Evolutionary conservation across 1,139 yeast species (phyloP).

Genomic region (Candida neerlandica): DNA sequence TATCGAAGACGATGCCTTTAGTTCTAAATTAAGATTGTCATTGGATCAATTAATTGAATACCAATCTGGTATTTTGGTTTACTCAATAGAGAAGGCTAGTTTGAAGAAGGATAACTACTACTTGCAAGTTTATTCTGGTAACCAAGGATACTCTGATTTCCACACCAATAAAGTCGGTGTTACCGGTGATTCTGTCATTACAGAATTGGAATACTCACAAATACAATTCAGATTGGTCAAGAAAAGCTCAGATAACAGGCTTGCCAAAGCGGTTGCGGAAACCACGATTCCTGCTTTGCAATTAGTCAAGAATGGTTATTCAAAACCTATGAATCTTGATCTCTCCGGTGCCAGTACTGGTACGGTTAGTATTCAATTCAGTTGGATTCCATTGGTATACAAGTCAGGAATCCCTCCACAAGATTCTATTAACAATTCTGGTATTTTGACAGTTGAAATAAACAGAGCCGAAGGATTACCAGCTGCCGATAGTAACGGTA

Average conservation of each 20-base stretch:
- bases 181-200: slow-evolving; percentile 73
- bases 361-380: slow-evolving; percentile 60
- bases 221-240: slow-evolving; percentile 63
- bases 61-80: slow-evolving; percentile 76
- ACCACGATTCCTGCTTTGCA: slow-evolving; percentile 67
- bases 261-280: slow-evolving; percentile 64
- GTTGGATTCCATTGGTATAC: slow-evolving; percentile 76
- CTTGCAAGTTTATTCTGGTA: slow-evolving; percentile 77
- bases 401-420: slow-evolving; percentile 64
- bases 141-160: slow-evolving; percentile 63
- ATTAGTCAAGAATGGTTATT: slow-evolving; percentile 66
- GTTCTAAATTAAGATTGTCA: slow-evolving; percentile 55
- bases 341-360: slow-evolving; percentile 51
- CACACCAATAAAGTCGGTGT: slow-evolving; percentile 50
- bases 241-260: slow-evolving; percentile 53
- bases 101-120: slow-evolving; percentile 56
- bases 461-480: slow-evolving; percentile 69
- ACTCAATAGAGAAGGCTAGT: slow-evolving; percentile 62
- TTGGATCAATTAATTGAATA: slow-evolving; percentile 63
- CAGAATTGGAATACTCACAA: slow-evolving; percentile 76
- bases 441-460: slow-evolving; percentile 66
- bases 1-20: slow-evolving; percentile 40
- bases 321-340: slow-evolving; percentile 51
- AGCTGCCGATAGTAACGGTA: slow-evolving; percentile 86
- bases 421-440: slow-evolving; percentile 78